A percentile compares a stretch with the other conserved stretches of the same genome.
These are phyloP conservation scores for Metschnikowia lachancei DNA, from an alignment of 805 yeast species.

Conservation along the genomic window DNA sequence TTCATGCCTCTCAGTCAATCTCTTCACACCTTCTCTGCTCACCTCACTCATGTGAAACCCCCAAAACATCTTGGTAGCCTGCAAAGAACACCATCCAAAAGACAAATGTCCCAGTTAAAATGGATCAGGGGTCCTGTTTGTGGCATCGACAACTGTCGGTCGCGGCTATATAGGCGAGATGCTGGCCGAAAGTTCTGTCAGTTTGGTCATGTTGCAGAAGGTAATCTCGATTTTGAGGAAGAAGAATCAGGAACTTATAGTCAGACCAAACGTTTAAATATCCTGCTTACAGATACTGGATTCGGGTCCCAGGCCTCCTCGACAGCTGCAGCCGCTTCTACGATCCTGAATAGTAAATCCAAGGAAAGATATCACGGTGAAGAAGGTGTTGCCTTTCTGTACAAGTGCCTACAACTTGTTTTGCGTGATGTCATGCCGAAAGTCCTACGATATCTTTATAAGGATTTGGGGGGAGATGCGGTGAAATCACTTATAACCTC, in stretches of 20 bases:
- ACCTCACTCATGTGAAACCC: background rate
- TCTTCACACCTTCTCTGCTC: conserved; percentile 1
- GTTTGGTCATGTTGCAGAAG: conserved; percentile 85
- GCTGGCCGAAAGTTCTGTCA: conserved; percentile 86
- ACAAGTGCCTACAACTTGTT: conserved; percentile 49
- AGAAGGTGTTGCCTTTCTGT: conserved; percentile 43
- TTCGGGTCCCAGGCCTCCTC: conserved; percentile 15
- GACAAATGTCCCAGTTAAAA: conserved; percentile 18
- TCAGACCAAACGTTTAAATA: conserved; percentile 53
- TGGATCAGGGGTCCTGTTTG: conserved; percentile 79
- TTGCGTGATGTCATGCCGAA: conserved; percentile 38
- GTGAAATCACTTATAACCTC: conserved; percentile 4
- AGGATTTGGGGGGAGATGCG: background rate
- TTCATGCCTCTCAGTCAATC: background rate
- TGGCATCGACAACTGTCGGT: conserved; percentile 87
- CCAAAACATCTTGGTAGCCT: conserved; percentile 2
- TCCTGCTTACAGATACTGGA: conserved; percentile 37
- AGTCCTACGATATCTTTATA: conserved; percentile 14
- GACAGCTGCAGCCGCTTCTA: background rate
- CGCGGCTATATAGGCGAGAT: conserved; percentile 64
- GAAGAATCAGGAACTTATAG: conserved; percentile 66
- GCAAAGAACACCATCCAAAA: background rate
- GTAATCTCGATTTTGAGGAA: conserved; percentile 73
- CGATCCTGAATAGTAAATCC: conserved; percentile 1
- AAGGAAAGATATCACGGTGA: conserved; percentile 42